Conservation (phyloP, 1,139 yeast genomes). For the Schwanniomyces etchellsii region DNA sequence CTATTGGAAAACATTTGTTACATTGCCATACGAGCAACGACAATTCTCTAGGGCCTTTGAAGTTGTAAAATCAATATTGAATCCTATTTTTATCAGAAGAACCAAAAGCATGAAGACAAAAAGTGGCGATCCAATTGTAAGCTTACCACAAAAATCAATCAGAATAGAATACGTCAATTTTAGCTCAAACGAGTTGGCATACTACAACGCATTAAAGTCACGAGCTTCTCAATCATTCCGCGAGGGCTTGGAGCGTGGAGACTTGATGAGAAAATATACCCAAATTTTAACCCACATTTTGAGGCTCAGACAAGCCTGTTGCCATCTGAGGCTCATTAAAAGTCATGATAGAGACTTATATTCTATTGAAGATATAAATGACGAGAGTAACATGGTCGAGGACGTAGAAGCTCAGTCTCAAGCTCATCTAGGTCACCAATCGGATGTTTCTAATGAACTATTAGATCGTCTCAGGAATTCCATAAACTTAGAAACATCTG, state of each 20-base stretch:
- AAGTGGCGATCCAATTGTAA: slow-evolving; percentile 72
- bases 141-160: slow-evolving; percentile 72
- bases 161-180: slow-evolving; percentile 62
- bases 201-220: slow-evolving; percentile 67
- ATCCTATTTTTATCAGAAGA: slow-evolving; percentile 77
- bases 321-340: slow-evolving; percentile 68
- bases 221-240: slow-evolving; percentile 65
- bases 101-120: slow-evolving; percentile 79
- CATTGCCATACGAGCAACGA: slow-evolving; percentile 73
- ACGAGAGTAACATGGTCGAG: slow-evolving; percentile 2
- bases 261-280: slow-evolving; percentile 67
- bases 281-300: slow-evolving; percentile 79
- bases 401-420: slow-evolving; percentile 11
- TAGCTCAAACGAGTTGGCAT: slow-evolving; percentile 55
- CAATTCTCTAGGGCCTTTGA: slow-evolving; percentile 70
- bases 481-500: slow-evolving; percentile 46
- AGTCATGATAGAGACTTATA: slow-evolving; percentile 7
- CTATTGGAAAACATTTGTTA: slow-evolving; percentile 85
- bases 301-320: slow-evolving; percentile 81
- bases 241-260: slow-evolving; percentile 61
- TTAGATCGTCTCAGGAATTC: slow-evolving; percentile 6
- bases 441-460: background rate
- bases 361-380: slow-evolving; percentile 1
- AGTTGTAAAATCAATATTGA: slow-evolving; percentile 77
- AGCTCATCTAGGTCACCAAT: background rate